A percentile compares a stretch with the other conserved stretches of the same genome.
Conservation (phyloP, 805 yeast genomes). For the Candida coleopterorum region DNA sequence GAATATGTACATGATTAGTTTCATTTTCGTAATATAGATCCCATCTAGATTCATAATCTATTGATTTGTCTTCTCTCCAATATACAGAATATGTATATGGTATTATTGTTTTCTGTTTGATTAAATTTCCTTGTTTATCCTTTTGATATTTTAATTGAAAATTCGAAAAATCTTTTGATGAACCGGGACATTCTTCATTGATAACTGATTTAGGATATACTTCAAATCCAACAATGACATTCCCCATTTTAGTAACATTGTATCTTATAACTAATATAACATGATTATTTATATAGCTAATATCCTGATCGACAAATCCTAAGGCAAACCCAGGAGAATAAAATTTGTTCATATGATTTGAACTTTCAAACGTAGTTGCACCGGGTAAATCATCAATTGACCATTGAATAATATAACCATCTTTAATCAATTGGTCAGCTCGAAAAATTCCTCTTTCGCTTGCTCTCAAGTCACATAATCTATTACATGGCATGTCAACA, state of each 20-base stretch:
- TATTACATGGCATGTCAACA: conserved; percentile 58
- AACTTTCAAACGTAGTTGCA: conserved; percentile 71
- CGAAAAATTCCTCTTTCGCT: conserved; percentile 45
- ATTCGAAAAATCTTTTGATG: conserved; percentile 54
- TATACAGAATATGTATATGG: conserved; percentile 84
- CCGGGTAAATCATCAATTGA: conserved; percentile 79
- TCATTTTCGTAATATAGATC: conserved; percentile 56
- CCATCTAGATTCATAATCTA: conserved; percentile 71
- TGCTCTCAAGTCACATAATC: conserved; percentile 65
- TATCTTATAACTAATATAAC: conserved; percentile 75
- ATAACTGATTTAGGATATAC: conserved; percentile 80
- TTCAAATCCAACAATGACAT: conserved; percentile 82
- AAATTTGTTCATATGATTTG: conserved; percentile 56
- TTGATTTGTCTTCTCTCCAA: conserved; percentile 76
- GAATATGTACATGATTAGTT: conserved; percentile 47
- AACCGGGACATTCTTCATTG: conserved; percentile 69
- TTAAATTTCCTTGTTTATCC: conserved; percentile 17
- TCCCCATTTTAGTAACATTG: conserved; percentile 43
- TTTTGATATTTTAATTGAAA: conserved; percentile 46
- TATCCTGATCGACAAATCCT: conserved; percentile 60
- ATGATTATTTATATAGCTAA: conserved; percentile 68
- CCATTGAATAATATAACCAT: conserved; percentile 83
- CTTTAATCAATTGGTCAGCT: conserved; percentile 58
- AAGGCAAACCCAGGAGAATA: conserved; percentile 85
- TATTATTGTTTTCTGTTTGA: conserved; percentile 36